A percentile compares a stretch with the other conserved stretches of the same genome.
These are phyloP conservation scores for Irpex lacteus DNA, from an alignment of 1,284 basidiomycete genomes.

Conservation along the genomic window DNA sequence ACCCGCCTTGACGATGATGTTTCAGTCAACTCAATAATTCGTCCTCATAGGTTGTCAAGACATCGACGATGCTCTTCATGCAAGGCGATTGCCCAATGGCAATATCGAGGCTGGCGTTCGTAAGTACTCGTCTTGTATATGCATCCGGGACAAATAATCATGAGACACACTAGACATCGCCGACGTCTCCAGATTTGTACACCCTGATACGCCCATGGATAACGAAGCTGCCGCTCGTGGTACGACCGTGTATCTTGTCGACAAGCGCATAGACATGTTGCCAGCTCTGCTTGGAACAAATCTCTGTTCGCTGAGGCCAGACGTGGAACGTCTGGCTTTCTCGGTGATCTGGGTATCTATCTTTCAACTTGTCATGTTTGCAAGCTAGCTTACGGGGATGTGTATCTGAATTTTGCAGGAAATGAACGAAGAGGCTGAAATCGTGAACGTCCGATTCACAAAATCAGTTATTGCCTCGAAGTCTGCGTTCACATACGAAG, in stretches of 20 bases:
- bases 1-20: background rate
- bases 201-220: slow-evolving; percentile 95
- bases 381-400: background rate
- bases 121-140: slow-evolving; percentile 45
- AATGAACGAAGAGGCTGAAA: slow-evolving; percentile 82
- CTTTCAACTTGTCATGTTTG: background rate
- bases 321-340: slow-evolving; percentile 95
- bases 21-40: background rate
- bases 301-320: slow-evolving; percentile 89
- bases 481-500: slow-evolving; percentile 96
- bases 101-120: slow-evolving; percentile 98
- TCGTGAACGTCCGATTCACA: slow-evolving; percentile 88
- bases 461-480: slow-evolving; percentile 98
- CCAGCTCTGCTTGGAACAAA: slow-evolving; percentile 95
- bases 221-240: slow-evolving; percentile 93
- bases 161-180: slow-evolving; percentile 76
- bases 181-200: slow-evolving; percentile 97
- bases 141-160: background rate
- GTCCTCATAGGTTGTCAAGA: slow-evolving; percentile 81
- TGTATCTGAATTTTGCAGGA: slow-evolving; percentile 53
- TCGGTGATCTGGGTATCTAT: slow-evolving; percentile 87
- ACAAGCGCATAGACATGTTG: slow-evolving; percentile 99
- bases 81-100: slow-evolving; percentile 84
- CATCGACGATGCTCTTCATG: slow-evolving; percentile 99
- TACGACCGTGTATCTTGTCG: slow-evolving; percentile 97